Evolutionary conservation across 169 alveolate genomes (phyloP), one percentile per base, ranked within the genome.

Genomic region (Ichthyophthirius multifiliis): DNA sequence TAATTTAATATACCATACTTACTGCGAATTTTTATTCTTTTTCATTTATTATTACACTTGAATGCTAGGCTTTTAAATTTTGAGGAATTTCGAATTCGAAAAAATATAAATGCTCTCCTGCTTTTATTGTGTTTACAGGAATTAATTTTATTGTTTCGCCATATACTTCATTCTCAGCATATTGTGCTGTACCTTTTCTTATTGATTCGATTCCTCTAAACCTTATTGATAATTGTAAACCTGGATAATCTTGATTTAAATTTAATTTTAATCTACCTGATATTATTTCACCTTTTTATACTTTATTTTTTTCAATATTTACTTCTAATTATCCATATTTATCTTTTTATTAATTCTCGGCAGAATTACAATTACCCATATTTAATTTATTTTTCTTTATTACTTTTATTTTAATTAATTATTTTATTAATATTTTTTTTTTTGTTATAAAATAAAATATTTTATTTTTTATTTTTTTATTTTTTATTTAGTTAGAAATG

Each of bases 161-260:
- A 55, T 27, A 55, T 1, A 55, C 31, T 27, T 55, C 71, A 55
- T 55, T 55, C 13, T 55, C 71, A 20, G 71, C 71, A 9, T 27
- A 55, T 27, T 55, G 43, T n/a, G n/a, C n/a, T 1, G 31, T 55
- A 10, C 71, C 71, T 55, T 55, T 55, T 23, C 31, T 55, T 27
- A 55, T 55, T 10, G 71, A 55, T 10, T 55, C 71, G 10, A 55
- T 55, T 55, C 71, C 71, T 27, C 71, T 55, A 5, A 55, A 3
- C 3, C 71, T 16, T 15, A 55, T 23, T 0, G 71, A 55, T 10
- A 55, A 10, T 27, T 55, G 13, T 7, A 34, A 27, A 55, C 71
- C 71, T 15, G 71, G 71, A 55, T 55, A 55, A 10, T 55, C 71
- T 39, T 55, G 23, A n/a, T 55, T 55, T n/a, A 55, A 55, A 27